Conservation (phyloP, 768 basidiomycete genomes). For the Cystobasidium ongulense region DNA sequence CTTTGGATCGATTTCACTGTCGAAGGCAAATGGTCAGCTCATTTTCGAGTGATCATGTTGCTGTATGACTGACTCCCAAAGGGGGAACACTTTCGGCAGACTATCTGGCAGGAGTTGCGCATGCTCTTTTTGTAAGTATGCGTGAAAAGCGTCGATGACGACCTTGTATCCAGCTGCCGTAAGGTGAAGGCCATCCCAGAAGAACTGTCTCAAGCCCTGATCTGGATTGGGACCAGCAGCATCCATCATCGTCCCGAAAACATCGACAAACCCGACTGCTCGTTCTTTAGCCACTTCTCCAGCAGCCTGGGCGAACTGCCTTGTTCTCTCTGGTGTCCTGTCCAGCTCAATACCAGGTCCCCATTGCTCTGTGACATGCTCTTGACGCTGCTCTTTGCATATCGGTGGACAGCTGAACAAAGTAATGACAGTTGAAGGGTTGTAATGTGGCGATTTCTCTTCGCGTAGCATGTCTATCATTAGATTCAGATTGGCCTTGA, state of each 20-base stretch:
- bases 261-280: slow-evolving; percentile 16
- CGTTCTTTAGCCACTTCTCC: slow-evolving; percentile 24
- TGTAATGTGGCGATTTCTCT: slow-evolving; percentile 13
- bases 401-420: slow-evolving; percentile 24
- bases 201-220: slow-evolving; percentile 9
- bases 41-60: background rate
- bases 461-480: slow-evolving; percentile 17
- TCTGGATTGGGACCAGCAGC: slow-evolving; percentile 26
- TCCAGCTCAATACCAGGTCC: slow-evolving; percentile 29
- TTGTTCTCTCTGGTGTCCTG: slow-evolving; percentile 19
- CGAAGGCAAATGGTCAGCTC: background rate
- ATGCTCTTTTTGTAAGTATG: background rate
- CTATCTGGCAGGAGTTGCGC: slow-evolving; percentile 20
- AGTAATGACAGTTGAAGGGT: slow-evolving; percentile 12
- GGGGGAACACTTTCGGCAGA: slow-evolving; percentile 27
- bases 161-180: slow-evolving; percentile 26
- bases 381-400: slow-evolving; percentile 7
- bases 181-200: slow-evolving; percentile 30
- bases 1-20: slow-evolving; percentile 21
- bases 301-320: slow-evolving; percentile 28
- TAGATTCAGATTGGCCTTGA: slow-evolving; percentile 24
- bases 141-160: background rate
- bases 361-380: slow-evolving; percentile 8
- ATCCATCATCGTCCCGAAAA: slow-evolving; percentile 8
- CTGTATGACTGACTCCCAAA: slow-evolving; percentile 22